Evolutionary conservation across 2,329 filamentous ascomycete genomes (phyloP), one percentile per base, ranked within the genome.

Genomic region (Shiraia sp.): DNA sequence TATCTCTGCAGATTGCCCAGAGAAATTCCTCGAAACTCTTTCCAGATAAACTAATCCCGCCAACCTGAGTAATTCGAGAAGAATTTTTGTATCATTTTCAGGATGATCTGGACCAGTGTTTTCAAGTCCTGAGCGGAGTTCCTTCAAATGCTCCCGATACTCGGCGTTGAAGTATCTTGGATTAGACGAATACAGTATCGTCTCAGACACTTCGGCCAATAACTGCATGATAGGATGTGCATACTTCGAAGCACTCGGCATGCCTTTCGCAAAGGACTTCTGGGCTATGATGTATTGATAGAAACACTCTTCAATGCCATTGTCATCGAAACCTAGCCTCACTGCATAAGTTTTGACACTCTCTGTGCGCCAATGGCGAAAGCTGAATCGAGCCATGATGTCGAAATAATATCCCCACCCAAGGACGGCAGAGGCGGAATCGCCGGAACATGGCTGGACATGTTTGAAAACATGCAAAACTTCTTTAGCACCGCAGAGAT

Each of bases 31-130:
- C 6, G 38, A 42, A 10, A 48, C 35, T 4, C 47, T 32, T 15
- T 53, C 28, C 16, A 53, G 49, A 23, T 53, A 53, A 9, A 51
- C 36, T 4, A 53, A 29, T 4, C 33, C 34, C 5, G 49, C 47
- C 19, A 53, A 34, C 5, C 42, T 42, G 14, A 26, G 27, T 3
- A 53, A 31, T 16, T 45, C 37, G 13, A 40, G 27, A 13, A 22
- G 14, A 4, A 15, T 16, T 32, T 36, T 22, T 3, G 17, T 27
- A 10, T 37, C 12, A 16, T 4, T 4, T 6, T 14, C 15, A n/a
- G 16, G 14, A 31, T 25, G 10, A 13, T 13, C 9, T 10, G 26
- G 10, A 10, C 17, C 22, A n/a, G 33, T 28, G 6, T 32, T 32
- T 17, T 36, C 32, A 14, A 45, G 36, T 16, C 23, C 29, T 10